Evolutionary conservation across 1,139 yeast genomes (phyloP).

Genomic region (Spencermartinsiella ligniputridi): DNA sequence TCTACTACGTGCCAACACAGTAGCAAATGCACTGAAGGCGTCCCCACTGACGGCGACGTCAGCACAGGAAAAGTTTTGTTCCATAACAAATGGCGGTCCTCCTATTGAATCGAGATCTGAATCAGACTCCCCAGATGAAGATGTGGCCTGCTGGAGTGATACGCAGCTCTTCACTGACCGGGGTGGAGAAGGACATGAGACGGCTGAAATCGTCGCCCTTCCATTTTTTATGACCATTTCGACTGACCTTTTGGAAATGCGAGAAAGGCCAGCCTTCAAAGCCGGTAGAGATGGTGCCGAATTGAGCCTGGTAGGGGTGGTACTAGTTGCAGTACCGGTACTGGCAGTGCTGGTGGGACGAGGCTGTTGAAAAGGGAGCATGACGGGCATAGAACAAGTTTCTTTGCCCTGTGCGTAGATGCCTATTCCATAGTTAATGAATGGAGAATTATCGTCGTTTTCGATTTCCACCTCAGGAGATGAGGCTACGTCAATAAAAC

Average conservation of each 20-base stretch:
- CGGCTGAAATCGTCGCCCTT: slow-evolving; percentile 4
- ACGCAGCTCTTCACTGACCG: background rate
- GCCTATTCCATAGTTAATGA: background rate
- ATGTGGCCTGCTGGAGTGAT: slow-evolving; percentile 5
- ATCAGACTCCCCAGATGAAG: slow-evolving; percentile 7
- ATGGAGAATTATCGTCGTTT: background rate
- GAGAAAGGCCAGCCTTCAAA: background rate
- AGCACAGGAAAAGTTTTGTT: background rate
- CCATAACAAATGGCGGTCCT: slow-evolving; percentile 13
- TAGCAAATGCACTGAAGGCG: slow-evolving; percentile 31
- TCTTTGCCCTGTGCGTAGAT: background rate
- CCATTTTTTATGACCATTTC: slow-evolving; percentile 10
- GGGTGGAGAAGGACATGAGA: background rate
- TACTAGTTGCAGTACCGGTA: background rate
- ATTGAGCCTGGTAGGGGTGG: background rate
- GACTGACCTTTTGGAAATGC: slow-evolving; percentile 3
- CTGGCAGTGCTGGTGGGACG: background rate
- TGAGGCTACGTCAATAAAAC: background rate
- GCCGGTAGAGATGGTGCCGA: background rate
- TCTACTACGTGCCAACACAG: slow-evolving; percentile 25
- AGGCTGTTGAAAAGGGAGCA: background rate
- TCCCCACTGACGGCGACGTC: slow-evolving; percentile 13
- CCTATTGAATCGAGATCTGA: slow-evolving; percentile 19
- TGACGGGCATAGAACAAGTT: background rate
- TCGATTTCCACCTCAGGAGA: background rate